Evolutionary conservation across 805 yeast genomes (phyloP).

Genomic region (Candida ponderosae): DNA sequence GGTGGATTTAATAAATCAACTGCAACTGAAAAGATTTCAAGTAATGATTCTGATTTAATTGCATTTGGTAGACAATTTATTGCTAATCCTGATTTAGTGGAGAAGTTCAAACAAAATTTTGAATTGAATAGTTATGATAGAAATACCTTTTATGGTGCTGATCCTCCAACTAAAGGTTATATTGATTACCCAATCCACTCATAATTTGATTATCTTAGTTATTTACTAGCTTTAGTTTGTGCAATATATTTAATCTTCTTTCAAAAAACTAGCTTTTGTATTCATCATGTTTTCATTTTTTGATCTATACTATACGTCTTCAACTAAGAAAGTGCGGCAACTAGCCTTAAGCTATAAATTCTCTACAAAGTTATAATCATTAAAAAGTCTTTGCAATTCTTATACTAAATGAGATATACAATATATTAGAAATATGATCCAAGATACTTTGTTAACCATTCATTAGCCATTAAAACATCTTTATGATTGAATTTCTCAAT

Average conservation of each 20-base stretch:
- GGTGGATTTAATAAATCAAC: slow-evolving; percentile 18
- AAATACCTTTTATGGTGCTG: slow-evolving; percentile 34
- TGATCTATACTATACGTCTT: no score
- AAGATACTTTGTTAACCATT: neutral
- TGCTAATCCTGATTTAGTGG: slow-evolving; percentile 48
- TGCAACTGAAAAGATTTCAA: slow-evolving; percentile 17
- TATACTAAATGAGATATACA: no score
- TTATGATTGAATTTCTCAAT: neutral
- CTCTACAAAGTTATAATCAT: no score
- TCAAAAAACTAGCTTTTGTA: no score
- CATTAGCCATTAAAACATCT: neutral
- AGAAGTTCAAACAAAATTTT: slow-evolving; percentile 32
- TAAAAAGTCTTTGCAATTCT: no score
- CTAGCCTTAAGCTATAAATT: no score
- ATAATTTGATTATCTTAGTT: neutral
- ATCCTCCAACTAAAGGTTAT: slow-evolving; percentile 30
- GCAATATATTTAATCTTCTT: neutral
- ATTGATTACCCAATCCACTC: slow-evolving; percentile 31
- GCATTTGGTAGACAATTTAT: slow-evolving; percentile 43
- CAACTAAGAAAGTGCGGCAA: no score
- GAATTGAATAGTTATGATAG: slow-evolving; percentile 39
- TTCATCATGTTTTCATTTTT: no score
- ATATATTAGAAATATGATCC: no score
- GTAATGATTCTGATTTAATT: slow-evolving; percentile 16
- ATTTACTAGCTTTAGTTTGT: neutral